Evolutionary conservation across 768 basidiomycete genomes (phyloP).

Genomic region (Lactarius hengduanensis): DNA sequence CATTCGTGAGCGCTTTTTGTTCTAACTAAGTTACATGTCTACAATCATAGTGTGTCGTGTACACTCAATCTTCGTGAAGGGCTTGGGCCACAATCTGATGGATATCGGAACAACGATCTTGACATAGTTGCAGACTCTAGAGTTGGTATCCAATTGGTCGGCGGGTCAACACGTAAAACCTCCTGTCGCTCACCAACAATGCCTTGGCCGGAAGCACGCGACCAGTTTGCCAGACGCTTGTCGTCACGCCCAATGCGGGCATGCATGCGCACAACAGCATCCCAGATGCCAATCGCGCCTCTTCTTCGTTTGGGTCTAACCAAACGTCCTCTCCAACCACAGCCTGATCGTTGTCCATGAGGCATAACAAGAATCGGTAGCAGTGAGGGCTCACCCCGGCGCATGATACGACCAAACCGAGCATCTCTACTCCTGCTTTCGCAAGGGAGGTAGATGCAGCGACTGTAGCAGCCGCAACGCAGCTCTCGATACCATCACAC

Average conservation of each 20-base stretch:
- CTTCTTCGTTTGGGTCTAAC: constrained; percentile 79
- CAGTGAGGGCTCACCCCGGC: constrained; percentile 55
- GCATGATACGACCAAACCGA: constrained; percentile 83
- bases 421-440: constrained; percentile 89
- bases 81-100: constrained; percentile 73
- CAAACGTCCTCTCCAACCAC: constrained; percentile 57
- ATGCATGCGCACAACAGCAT: constrained; percentile 80
- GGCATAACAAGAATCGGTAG: constrained; percentile 17
- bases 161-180: constrained; percentile 14
- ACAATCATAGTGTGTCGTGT: neutral
- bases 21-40: neutral
- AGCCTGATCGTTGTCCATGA: constrained; percentile 43
- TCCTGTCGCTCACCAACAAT: constrained; percentile 48
- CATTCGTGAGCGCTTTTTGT: neutral
- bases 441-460: constrained; percentile 91
- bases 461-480: constrained; percentile 80
- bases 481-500: constrained; percentile 87
- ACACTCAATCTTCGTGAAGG: constrained; percentile 45
- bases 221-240: constrained; percentile 86
- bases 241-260: constrained; percentile 82
- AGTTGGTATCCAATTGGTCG: neutral
- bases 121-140: constrained; percentile 70
- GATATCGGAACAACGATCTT: constrained; percentile 69
- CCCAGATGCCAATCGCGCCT: constrained; percentile 55
- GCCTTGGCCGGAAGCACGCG: constrained; percentile 53